Base-by-base conservation (phyloP, 2,329 filamentous ascomycete species). In the Stromatinia cepivora region DNA sequence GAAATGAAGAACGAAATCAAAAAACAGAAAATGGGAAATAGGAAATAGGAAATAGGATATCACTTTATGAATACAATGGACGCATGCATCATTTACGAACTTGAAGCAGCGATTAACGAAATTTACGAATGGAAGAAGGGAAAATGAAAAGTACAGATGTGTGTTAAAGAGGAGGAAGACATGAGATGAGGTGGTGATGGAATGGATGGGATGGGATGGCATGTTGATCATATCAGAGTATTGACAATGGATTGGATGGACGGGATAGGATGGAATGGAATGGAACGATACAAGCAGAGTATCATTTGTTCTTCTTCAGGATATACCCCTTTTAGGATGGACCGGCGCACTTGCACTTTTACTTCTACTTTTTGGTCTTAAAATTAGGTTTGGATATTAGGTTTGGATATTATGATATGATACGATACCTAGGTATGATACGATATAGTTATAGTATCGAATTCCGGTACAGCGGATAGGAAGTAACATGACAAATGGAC, bases 321-420 rank as follows among this genome's bases (percentile, higher is more conserved):
- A 57, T 57, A 57, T 57, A 57, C 34, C 54, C 54, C 54, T 39
- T 57, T 39, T 25, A n/a, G 54, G 54, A 34, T 39, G 34, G 22
- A 17, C 15, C 31, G 54, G 54, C 54, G 34, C 53, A n/a, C 34
- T 36, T 56, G 1, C 9, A 36, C n/a, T n/a, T n/a, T n/a, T n/a
- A n/a, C n/a, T 57, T 25, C 39, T 39, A 11, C 13, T 22, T 36
- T 34, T 56, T 57, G 6, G 34, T 1, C 39, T 36, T 36, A 31
- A n/a, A 13, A n/a, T n/a, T 34, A 6, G 34, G 15, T 54, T 11
- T 13, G 15, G 42, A 54, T 11, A 17, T 20, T 31, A 15, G 34
- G 15, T 54, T 11, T 13, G 15, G 42, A 54, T 11, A 17, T 20
- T 31, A 15, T 25, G 17, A n/a, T 52, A 52, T 28, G 50, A 53